Evolutionary conservation across 163 green algal genomes (phyloP).

Genomic region (Trebouxiophyceae sp.): DNA sequence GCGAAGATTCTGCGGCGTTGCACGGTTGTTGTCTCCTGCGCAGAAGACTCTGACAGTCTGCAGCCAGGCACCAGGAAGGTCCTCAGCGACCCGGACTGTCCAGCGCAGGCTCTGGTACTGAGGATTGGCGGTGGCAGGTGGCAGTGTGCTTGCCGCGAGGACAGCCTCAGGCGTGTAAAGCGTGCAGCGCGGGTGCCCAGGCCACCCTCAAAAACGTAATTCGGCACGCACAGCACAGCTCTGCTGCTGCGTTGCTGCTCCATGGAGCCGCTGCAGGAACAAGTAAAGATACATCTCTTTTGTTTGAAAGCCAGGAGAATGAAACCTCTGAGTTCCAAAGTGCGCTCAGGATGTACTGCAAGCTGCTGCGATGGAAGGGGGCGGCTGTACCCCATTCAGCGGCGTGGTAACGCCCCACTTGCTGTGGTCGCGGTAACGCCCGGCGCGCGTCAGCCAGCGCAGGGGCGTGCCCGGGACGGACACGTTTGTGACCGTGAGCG

Average conservation of each 20-base stretch:
- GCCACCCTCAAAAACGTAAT: not conserved
- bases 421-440: not conserved
- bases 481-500: not conserved
- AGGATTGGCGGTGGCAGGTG: too few species aligned
- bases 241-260: not conserved
- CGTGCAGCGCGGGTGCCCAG: too few species aligned
- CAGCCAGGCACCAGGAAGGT: not conserved
- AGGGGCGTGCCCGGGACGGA: not conserved
- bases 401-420: not conserved
- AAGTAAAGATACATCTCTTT: not conserved
- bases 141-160: too few species aligned
- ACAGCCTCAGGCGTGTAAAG: too few species aligned
- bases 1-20: not conserved
- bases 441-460: not conserved
- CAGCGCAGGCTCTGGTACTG: too few species aligned
- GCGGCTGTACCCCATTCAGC: not conserved
- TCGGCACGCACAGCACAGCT: not conserved
- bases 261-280: not conserved
- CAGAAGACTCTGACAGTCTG: not conserved
- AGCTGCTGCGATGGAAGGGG: too few species aligned
- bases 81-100: not conserved
- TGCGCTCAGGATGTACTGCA: too few species aligned
- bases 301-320: too few species aligned
- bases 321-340: too few species aligned
- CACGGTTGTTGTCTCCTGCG: not conserved